Percentiles rank a stretch among this genome's conserved stretches.
phyloP scores from a whole-genome alignment of 1,284 basidiomycete species.

The Austroboletus novae-zelandiae region DNA sequence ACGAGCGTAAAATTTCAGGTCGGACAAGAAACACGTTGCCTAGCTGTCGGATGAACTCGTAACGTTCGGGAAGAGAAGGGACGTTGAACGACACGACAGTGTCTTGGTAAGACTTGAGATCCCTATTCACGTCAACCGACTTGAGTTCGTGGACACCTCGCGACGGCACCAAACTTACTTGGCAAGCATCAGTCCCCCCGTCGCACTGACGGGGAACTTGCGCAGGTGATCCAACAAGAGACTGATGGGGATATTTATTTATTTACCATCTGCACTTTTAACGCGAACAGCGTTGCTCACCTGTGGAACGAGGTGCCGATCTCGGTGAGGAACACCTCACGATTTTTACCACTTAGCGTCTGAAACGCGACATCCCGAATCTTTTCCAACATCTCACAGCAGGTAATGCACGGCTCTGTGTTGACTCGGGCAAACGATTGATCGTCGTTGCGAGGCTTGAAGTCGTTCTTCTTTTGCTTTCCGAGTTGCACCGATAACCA shows the following conservation, averaged over 20 bases:
- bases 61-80: constrained; percentile 86
- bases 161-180: constrained; percentile 59
- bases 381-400: constrained; percentile 83
- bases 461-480: constrained; percentile 96
- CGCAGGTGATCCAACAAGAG: constrained; percentile 92
- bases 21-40: constrained; percentile 96
- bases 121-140: constrained; percentile 49
- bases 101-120: constrained; percentile 97
- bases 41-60: constrained; percentile 97
- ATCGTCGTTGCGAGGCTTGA: constrained; percentile 95
- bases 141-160: background rate
- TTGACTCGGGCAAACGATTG: constrained; percentile 92
- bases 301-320: constrained; percentile 93
- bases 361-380: constrained; percentile 73
- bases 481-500: constrained; percentile 75
- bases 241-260: constrained; percentile 50
- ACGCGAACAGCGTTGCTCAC: constrained; percentile 38
- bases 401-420: constrained; percentile 91
- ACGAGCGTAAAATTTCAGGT: constrained; percentile 89
- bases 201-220: constrained; percentile 95
- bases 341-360: constrained; percentile 87
- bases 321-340: constrained; percentile 90
- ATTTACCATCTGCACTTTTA: constrained; percentile 8
- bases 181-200: constrained; percentile 96
- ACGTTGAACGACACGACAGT: constrained; percentile 80